Base-by-base conservation (phyloP, 2,329 filamentous ascomycete genomes). In the Talaromyces marneffei region DNA sequence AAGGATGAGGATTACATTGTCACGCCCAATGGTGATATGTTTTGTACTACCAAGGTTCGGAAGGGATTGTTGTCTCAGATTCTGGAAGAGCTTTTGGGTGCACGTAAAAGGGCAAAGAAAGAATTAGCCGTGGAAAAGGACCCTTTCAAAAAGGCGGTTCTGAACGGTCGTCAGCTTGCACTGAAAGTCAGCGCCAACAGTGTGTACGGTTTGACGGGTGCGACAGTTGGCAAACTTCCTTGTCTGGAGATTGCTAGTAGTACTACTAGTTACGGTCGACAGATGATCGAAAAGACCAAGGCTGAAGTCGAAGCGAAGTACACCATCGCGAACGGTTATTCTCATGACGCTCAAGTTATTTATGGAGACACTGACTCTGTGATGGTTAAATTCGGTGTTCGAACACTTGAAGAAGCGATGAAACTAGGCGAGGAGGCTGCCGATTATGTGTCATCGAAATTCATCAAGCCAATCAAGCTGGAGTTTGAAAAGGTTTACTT, bases 401-500 rank as follows among this genome's bases (percentile, higher is more conserved):
- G 86, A 44, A 92, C 97, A 65, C 81, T 99, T 18, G 83, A 85
- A 5, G 90, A 94, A 66, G 89, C 92, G 23, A 99, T 99, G 94
- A 92, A 89, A 70, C 81, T 99, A 25, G 94, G 94, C n/a, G 85
- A 96, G 71, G 92, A 99, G 74, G 94, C 94, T 10, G 90, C 94
- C 0, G 82, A 87, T 20, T 95, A 82, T 68, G 94, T 99, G 42
- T 97, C 94, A 4, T 84, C 85, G 50, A 96, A 97, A 74, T 99
- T 99, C 73, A 80, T 92, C 74, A 95, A 94, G 72, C 94, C 94
- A 3, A 99, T 99, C 82, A 99, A 97, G 79, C 85, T 99, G 33
- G 94, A 99, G 75, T 99, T 99, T 77, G 94, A 99, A 75, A 99
- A 99, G 78, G 93, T 99, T 0, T 99, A 99, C 77, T 99, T 90